phyloP scores from a whole-genome alignment of 371 early-diverging fungal genomes.

The Mycotypha africana region DNA sequence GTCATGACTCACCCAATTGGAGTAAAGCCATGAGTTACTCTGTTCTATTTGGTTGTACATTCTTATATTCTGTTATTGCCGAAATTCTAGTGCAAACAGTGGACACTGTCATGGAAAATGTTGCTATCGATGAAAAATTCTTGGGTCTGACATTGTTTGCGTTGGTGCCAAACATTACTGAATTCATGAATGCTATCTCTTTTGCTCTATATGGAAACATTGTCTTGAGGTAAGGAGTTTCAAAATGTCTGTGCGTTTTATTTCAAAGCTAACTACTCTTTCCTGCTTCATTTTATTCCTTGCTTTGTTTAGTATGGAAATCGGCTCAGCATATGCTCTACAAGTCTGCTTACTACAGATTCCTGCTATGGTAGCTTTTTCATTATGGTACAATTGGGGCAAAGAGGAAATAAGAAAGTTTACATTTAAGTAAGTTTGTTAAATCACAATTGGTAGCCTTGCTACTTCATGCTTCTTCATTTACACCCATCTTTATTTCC shows the following conservation, averaged over 20 bases:
- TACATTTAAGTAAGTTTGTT: conserved; percentile 37
- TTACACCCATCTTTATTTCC: not conserved
- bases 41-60: conserved; percentile 78
- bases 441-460: not conserved
- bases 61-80: conserved; percentile 85
- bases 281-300: not conserved
- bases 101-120: conserved; percentile 60
- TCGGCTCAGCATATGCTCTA: conserved; percentile 93
- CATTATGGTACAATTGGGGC: conserved; percentile 61
- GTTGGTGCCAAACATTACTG: conserved; percentile 91
- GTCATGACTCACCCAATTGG: conserved; percentile 97
- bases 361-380: conserved; percentile 88
- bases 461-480: too few relatives aligned
- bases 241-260: too few relatives aligned
- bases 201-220: conserved; percentile 92
- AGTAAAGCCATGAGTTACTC: conserved; percentile 71
- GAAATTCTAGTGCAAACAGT: conserved; percentile 77
- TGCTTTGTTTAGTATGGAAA: conserved; percentile 66
- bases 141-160: conserved; percentile 93
- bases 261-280: not conserved
- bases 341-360: conserved; percentile 94
- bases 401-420: conserved; percentile 28
- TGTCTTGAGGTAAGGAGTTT: conserved; percentile 57
- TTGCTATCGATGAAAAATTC: conserved; percentile 80
- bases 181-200: conserved; percentile 95